phyloP scores from a whole-genome alignment of 345 rosid species.

The Luvunga scandens region DNA sequence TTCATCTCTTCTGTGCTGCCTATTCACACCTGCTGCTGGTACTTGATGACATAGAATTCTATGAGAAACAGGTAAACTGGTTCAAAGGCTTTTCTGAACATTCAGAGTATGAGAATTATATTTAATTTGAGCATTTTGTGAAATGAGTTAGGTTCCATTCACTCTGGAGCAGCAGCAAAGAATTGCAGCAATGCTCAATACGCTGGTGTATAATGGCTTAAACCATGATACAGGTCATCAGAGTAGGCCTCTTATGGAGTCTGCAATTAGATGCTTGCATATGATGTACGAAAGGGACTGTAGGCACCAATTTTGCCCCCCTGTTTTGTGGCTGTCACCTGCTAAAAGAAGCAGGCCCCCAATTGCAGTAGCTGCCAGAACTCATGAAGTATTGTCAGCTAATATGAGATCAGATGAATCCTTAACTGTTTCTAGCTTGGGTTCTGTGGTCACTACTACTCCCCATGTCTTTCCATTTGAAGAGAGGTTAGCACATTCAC shows the following conservation, averaged over 20 bases:
- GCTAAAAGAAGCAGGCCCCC: constrained; percentile 78
- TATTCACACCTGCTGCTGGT: constrained; percentile 90
- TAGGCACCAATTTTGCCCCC: constrained; percentile 82
- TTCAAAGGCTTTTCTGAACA: background rate
- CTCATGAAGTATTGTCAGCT: constrained; percentile 63
- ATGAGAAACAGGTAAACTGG: constrained; percentile 82
- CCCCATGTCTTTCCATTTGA: constrained; percentile 97
- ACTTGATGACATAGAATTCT: constrained; percentile 98
- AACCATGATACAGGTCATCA: constrained; percentile 42
- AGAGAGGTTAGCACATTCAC: constrained; percentile 58
- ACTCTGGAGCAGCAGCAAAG: constrained; percentile 71
- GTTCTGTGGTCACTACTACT: constrained; percentile 68
- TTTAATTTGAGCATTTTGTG: constrained; percentile 27
- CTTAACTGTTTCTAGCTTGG: constrained; percentile 43
- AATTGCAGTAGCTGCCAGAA: constrained; percentile 83
- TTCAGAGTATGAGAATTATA: constrained; percentile 11
- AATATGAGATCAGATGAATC: constrained; percentile 48
- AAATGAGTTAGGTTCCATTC: constrained; percentile 67
- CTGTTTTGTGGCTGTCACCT: constrained; percentile 92
- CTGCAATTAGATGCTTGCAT: constrained; percentile 89
- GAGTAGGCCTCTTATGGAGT: constrained; percentile 70
- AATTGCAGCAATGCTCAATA: constrained; percentile 83
- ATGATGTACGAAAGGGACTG: constrained; percentile 94
- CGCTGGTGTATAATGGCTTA: constrained; percentile 80
- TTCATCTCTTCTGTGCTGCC: constrained; percentile 84